Evolutionary conservation across 345 rosid species (phyloP).

Genomic region (Garcia nutans): DNA sequence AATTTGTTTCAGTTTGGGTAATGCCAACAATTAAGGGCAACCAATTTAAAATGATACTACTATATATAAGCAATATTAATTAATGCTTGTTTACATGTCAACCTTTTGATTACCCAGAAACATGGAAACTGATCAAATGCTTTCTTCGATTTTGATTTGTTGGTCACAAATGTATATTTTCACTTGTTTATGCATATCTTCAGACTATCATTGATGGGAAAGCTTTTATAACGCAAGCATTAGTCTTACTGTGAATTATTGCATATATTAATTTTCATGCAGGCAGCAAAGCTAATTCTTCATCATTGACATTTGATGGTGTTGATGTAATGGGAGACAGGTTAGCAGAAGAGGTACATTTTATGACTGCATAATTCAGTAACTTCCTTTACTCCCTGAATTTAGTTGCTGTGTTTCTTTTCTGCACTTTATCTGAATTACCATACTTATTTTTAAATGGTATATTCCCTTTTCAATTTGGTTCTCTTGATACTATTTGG

Average conservation of each 20-base stretch:
- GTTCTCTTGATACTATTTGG: background rate
- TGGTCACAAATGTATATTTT: background rate
- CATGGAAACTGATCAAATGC: background rate
- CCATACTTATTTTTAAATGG: background rate
- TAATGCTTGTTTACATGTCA: too few species aligned
- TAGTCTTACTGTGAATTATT: background rate
- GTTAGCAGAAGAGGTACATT: conserved; percentile 75
- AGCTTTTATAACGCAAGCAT: background rate
- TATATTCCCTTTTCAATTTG: conserved; percentile 4
- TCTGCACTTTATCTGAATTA: background rate
- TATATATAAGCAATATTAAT: background rate
- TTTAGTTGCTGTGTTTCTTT: background rate
- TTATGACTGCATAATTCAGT: background rate
- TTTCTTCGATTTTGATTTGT: background rate
- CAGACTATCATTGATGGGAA: background rate
- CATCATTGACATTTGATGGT: conserved; percentile 67
- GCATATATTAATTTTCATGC: conserved; percentile 28
- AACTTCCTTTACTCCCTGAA: background rate
- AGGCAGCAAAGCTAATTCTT: conserved; percentile 70
- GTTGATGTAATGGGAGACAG: conserved; percentile 89
- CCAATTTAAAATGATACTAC: too few species aligned
- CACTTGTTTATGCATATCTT: background rate
- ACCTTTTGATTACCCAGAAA: background rate
- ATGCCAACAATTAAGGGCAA: background rate
- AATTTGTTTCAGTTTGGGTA: background rate